Evolutionary conservation across 108 stramenopile genomes (phyloP).

Genomic region (Epithemia pelagica): DNA sequence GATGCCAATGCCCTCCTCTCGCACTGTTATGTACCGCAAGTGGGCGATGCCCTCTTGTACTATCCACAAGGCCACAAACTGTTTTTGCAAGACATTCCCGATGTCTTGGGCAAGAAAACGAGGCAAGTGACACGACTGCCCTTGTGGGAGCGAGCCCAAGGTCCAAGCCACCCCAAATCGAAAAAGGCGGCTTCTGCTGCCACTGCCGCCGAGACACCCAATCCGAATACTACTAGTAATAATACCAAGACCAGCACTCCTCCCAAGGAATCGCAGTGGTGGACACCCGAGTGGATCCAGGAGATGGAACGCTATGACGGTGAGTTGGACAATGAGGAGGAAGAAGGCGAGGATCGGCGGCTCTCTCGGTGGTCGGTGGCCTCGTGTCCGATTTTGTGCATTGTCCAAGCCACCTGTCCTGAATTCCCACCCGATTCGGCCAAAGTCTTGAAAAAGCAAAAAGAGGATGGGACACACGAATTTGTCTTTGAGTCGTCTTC

Average conservation of each 20-base stretch:
- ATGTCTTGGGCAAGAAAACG: constrained; percentile 23
- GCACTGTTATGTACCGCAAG: constrained; percentile 34
- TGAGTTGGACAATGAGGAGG: neutral
- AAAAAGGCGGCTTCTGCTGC: too few species aligned
- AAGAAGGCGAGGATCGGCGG: neutral
- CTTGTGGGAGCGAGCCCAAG: constrained; percentile 27
- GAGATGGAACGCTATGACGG: constrained; percentile 11
- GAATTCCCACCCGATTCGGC: constrained; percentile 45
- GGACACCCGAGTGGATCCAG: constrained; percentile 36
- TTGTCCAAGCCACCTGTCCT: constrained; percentile 35
- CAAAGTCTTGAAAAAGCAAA: constrained; percentile 14
- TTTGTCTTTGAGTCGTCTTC: neutral
- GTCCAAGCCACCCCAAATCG: neutral
- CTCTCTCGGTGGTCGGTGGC: neutral
- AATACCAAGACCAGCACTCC: neutral
- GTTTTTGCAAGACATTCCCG: constrained; percentile 26
- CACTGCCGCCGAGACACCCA: too few species aligned
- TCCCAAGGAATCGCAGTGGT: constrained; percentile 19
- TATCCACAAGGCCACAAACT: constrained; percentile 41
- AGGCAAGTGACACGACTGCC: constrained; percentile 20
- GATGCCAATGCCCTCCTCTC: neutral
- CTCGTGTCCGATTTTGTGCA: constrained; percentile 42
- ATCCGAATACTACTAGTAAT: neutral
- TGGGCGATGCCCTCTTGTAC: constrained; percentile 41
- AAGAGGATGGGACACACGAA: neutral